Evolutionary conservation across 129 eudicot species (phyloP), one percentile per base, ranked within the genome.

Genomic region (Silybum marianum): DNA sequence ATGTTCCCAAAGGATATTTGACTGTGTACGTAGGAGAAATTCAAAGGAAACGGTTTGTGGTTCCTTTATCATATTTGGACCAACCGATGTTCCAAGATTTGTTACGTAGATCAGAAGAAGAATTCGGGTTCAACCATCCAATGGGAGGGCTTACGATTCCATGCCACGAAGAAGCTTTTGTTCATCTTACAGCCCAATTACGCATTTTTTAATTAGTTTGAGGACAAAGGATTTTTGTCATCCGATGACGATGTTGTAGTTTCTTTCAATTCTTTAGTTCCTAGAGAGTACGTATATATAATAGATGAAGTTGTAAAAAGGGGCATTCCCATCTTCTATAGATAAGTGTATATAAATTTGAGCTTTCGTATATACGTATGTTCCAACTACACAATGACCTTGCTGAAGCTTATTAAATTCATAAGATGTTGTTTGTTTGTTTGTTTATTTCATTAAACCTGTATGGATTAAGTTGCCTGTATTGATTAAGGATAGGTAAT

Each of bases 131-230:
- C 71, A 22, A 80, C 77, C 88, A 89, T 79, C 87, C 85, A 0
- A 87, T 78, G 83, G 93, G 93, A 58, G 88, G 90, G 71, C 85
- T 87, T 38, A 89, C 87, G 0, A 87, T 89, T 70, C 89, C 93
- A 4, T 87, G 90, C 72, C 67, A 74, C 0, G 89, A 80, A 80
- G 87, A 85, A 36, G 74, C 80, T 26, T 88, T 88, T 24, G 51
- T 86, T 71, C 22, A 48, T 60, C 85, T 80, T 46, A 85, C 79
- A 9, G 21, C 88, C 6, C 77, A 36, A 23, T 62, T 84, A 71
- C 84, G 8, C 16, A 42, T 16, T 72, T 77, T 78, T 9, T 26
- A 63, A 78, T 58, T 77, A 32, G 6, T 32, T 32, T n/a, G 34
- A 58, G 23, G 28, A 60, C 5, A 9, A 77, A 32, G 62, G 46